Base-by-base conservation (phyloP, 441 rosid species). In the Cnidoscolus chayamansa region DNA sequence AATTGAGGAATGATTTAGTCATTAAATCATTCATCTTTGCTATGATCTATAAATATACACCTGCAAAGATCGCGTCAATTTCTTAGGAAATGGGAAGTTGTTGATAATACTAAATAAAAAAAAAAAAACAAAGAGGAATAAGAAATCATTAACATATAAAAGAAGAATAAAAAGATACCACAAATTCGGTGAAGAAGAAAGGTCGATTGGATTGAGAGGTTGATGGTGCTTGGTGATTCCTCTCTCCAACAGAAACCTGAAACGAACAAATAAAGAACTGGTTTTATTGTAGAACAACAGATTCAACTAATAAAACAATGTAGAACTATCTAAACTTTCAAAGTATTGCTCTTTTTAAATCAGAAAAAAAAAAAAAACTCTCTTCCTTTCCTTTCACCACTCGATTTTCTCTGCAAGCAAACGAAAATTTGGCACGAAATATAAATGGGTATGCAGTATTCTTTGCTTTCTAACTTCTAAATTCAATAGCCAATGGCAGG, bases 11-110 rank as follows among this genome's bases (percentile, higher is more conserved):
- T 43, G 79, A 75, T 72, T 45, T 65, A 10, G 81, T 75, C 78
- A 75, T 77, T 0, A 77, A 71, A 63, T 82, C 81, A 48, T 82
- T 77, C 82, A 81, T 81, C 63, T 60, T 71, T 54, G 50, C 8
- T 45, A 35, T 9, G 45, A 65, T 48, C 20, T 71, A 45, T 63
- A 61, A 65, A 30, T 56, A 51, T 71, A 73, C 61, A 50, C 73
- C 66, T 50, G 51, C 10, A 11, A 71, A 59, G 17, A 65, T 19
- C 5, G 4, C 32, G 11, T 49, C 19, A 66, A 17, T 4, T 10
- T 68, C 35, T 68, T 19, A 10, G 9, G 51, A 40, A 68, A 1
- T 4, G 16, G 11, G 50, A 35, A 47, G 9, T 5, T 35, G 47
- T 35, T n/a, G 2, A 15, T 3, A 49, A 43, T 2, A 9, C 9